Evolutionary conservation across 228 moss, liverwort and hornwort genomes (phyloP).

Genomic region (Sphagnum fallax): DNA sequence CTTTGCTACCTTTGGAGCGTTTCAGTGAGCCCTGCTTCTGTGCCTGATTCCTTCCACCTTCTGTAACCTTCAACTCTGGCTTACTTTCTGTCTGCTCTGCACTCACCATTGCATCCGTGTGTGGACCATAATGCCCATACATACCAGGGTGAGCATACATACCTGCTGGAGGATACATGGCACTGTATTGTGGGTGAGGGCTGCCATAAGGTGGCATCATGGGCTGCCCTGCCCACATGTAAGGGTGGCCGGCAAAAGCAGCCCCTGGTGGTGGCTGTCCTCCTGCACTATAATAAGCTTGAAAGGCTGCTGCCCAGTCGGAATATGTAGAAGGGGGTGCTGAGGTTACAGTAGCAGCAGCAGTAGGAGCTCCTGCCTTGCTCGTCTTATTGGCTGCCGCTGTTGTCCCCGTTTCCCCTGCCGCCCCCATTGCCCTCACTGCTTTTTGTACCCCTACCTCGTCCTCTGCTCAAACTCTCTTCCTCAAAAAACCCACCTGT

Average conservation of each 20-base stretch:
- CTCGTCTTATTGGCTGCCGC: too few species aligned
- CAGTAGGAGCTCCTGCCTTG: too few species aligned
- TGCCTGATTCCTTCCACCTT: slow-evolving; percentile 15
- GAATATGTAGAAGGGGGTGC: too few species aligned
- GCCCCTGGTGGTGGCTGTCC: slow-evolving; percentile 35
- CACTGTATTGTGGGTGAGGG: slow-evolving; percentile 47
- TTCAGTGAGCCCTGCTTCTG: slow-evolving; percentile 16
- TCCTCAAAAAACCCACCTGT: too few species aligned
- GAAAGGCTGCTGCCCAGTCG: slow-evolving; percentile 51
- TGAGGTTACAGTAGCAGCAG: too few species aligned
- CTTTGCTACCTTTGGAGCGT: slow-evolving; percentile 49
- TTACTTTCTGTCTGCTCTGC: slow-evolving; percentile 43
- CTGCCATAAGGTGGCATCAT: slow-evolving; percentile 51
- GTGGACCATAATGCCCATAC: slow-evolving; percentile 48
- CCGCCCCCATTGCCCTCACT: too few species aligned
- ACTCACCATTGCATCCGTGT: slow-evolving; percentile 25
- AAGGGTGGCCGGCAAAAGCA: slow-evolving; percentile 31
- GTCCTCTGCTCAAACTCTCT: too few species aligned
- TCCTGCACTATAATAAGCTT: slow-evolving; percentile 48
- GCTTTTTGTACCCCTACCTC: too few species aligned
- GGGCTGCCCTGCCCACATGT: slow-evolving; percentile 58
- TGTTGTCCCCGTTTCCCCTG: too few species aligned
- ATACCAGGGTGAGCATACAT: slow-evolving; percentile 47
- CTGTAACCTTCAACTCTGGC: slow-evolving; percentile 22
- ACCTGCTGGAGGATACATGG: slow-evolving; percentile 50